Evolutionary conservation across 164 flowering plant species (phyloP), one percentile per base, ranked within the genome.

Genomic region (Tetracentron sinense): DNA sequence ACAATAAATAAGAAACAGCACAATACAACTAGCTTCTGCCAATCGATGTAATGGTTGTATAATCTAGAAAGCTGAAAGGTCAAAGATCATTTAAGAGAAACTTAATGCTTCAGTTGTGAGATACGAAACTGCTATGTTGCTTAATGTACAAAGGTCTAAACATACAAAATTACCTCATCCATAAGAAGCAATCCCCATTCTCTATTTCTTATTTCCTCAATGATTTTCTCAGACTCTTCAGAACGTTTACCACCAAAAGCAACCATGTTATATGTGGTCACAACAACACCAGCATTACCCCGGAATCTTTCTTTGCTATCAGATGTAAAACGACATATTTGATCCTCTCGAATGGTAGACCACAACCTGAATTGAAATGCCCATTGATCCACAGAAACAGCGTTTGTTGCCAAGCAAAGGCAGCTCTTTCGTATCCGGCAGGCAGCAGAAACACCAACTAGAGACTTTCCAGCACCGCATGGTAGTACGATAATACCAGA

Each of bases 301-400:
- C 92, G 87, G 57, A 95, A 92, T 66, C 94, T 81, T 74, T 95
- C 99, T 76, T 92, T 95, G 78, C 92, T 95, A 67, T 95, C 99
- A 73, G 99, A 95, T 47, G 99, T 95, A 66, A 95, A 92, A 63
- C 97, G 97, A 54, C 94, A 86, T 16, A 92, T 92, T 56, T 95
- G 89, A 28, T 95, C 97, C 52, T 95, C 97, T 64, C 81, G 81
- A 53, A 95, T 87, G 61, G 90, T 85, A 51, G 97, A 90, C 97
- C 97, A 95, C 55, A 92, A 64, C 82, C 80, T 83, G 72, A 95
- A 95, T 75, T 95, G 97, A 67, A 85, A 95, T 63, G 97, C 97
- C 99, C 99, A 95, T 65, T 95, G 97, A 81, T 95, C 99, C 51
- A 95, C 99, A 51, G 99, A 95, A 60, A 95, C 97, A 69, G 99